phyloP scores from a whole-genome alignment of 192 early-diverging fungal species.

The Linnemannia exigua region DNA sequence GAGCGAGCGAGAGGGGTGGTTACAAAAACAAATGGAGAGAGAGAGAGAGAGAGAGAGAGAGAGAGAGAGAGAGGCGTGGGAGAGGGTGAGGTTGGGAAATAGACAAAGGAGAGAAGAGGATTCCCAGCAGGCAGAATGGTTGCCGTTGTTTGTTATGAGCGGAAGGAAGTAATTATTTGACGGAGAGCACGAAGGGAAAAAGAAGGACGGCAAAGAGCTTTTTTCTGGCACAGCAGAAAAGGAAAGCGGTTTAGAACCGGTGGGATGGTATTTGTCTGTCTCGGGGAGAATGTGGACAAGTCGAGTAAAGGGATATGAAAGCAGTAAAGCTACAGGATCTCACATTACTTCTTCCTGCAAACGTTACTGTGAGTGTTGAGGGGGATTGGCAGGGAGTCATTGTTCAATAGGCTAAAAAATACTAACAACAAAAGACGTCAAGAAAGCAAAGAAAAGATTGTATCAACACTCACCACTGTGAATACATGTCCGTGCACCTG shows the following conservation, averaged over 20 bases:
- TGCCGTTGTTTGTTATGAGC: background rate
- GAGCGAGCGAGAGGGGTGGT: too few species aligned
- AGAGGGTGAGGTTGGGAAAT: background rate
- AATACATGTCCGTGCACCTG: slow-evolving; percentile 27
- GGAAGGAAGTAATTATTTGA: background rate
- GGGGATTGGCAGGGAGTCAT: background rate
- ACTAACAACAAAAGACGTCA: background rate
- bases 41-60: background rate
- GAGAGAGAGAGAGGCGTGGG: background rate
- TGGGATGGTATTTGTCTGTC: background rate
- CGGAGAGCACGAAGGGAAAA: background rate
- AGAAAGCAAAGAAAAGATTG: background rate
- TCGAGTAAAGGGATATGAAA: background rate
- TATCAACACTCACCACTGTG: slow-evolving; percentile 3
- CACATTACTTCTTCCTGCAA: background rate
- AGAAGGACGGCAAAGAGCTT: background rate
- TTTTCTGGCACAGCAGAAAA: background rate
- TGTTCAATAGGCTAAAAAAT: too few species aligned
- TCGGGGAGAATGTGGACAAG: background rate
- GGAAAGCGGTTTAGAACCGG: background rate
- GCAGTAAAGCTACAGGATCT: background rate
- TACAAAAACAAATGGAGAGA: background rate
- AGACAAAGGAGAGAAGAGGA: background rate
- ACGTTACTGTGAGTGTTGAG: background rate
- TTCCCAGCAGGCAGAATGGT: background rate